Percentiles rank a stretch among this genome's conserved stretches.
phyloP scores from a whole-genome alignment of 1,139 yeast genomes.

The Kazachstania sp. region DNA sequence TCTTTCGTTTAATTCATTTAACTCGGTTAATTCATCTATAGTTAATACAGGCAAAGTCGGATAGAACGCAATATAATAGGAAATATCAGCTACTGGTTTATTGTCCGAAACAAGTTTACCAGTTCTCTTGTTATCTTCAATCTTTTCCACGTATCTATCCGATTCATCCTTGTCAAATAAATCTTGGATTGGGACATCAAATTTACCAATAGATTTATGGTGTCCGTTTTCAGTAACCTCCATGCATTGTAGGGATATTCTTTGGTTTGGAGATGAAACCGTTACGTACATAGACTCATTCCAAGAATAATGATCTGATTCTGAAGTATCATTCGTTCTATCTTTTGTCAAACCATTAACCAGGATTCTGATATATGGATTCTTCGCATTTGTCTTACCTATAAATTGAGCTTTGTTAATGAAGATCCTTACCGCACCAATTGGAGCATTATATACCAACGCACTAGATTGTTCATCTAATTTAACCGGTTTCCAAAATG shows the following conservation, averaged over 20 bases:
- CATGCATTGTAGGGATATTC: slow-evolving; percentile 76
- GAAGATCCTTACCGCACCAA: slow-evolving; percentile 76
- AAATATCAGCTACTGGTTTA: slow-evolving; percentile 71
- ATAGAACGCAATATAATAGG: slow-evolving; percentile 67
- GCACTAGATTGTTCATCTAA: slow-evolving; percentile 54
- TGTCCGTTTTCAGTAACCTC: slow-evolving; percentile 68
- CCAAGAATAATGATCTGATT: slow-evolving; percentile 71
- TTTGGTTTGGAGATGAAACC: slow-evolving; percentile 69
- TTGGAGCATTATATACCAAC: slow-evolving; percentile 77
- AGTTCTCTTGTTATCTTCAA: slow-evolving; percentile 47
- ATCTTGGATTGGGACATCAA: slow-evolving; percentile 56
- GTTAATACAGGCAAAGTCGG: slow-evolving; percentile 72
- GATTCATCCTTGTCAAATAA: slow-evolving; percentile 56
- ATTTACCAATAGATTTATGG: slow-evolving; percentile 78
- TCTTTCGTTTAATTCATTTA: slow-evolving; percentile 36
- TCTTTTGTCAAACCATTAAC: slow-evolving; percentile 66
- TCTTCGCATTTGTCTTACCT: slow-evolving; percentile 78
- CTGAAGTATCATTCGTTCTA: slow-evolving; percentile 59
- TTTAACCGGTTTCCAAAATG: slow-evolving; percentile 79
- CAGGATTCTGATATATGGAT: slow-evolving; percentile 75
- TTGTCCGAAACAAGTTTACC: slow-evolving; percentile 53
- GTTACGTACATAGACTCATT: slow-evolving; percentile 74
- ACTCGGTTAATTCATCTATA: slow-evolving; percentile 58
- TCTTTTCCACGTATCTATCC: slow-evolving; percentile 50
- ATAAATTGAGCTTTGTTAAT: slow-evolving; percentile 62